These are phyloP conservation scores for Phlebiopsis flavidoalba DNA, from an alignment of 768 basidiomycete genomes.

Conservation along the genomic window DNA sequence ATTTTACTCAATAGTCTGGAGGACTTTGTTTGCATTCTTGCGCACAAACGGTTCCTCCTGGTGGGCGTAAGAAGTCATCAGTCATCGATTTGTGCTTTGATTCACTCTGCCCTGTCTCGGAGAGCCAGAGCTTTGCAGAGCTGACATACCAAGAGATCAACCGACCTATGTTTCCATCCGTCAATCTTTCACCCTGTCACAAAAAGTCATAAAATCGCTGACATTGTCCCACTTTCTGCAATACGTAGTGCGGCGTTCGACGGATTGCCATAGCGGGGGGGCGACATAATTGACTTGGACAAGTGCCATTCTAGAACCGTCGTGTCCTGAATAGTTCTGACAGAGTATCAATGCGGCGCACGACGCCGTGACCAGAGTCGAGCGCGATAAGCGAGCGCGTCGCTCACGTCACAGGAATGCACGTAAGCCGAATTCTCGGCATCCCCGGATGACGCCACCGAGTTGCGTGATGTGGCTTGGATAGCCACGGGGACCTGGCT, in stretches of 20 bases:
- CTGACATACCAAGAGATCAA: slow-evolving; percentile 24
- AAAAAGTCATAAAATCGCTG: slow-evolving; percentile 6
- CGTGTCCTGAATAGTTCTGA: not conserved
- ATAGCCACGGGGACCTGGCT: not conserved
- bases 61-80: not conserved
- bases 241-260: slow-evolving; percentile 83
- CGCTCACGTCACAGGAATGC: not conserved
- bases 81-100: not conserved
- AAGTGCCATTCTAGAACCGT: slow-evolving; percentile 21
- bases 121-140: not conserved
- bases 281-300: slow-evolving; percentile 51
- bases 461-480: not conserved
- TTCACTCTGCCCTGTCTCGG: not conserved
- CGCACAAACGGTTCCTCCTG: slow-evolving; percentile 33
- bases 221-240: slow-evolving; percentile 97
- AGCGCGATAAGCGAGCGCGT: not conserved
- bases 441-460: slow-evolving; percentile 2
- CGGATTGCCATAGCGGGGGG: slow-evolving; percentile 80
- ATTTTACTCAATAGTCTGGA: slow-evolving; percentile 42
- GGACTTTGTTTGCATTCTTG: slow-evolving; percentile 25
- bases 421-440: not conserved
- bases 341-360: not conserved
- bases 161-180: slow-evolving; percentile 18
- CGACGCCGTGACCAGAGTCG: not conserved
- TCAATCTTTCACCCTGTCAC: not conserved